These are phyloP conservation scores for Trypanosoma platydactyli DNA, from an alignment of 208 protist genomes.

Conservation along the genomic window DNA sequence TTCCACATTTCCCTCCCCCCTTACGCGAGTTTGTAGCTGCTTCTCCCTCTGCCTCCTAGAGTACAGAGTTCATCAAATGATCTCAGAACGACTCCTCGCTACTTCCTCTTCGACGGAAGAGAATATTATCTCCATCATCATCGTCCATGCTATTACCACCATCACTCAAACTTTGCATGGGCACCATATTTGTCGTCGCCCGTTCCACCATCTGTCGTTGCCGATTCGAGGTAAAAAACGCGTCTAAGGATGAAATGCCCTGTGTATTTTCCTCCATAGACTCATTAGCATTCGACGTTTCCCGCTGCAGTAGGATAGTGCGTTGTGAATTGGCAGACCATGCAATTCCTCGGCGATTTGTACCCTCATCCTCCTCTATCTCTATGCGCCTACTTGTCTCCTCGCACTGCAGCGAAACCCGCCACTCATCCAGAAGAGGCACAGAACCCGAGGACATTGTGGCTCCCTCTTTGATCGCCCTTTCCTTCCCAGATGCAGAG, in stretches of 20 bases:
- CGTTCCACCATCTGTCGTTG: slow-evolving; percentile 1
- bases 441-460: neutral
- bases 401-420: slow-evolving; percentile 22
- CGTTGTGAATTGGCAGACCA: slow-evolving; percentile 60
- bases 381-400: slow-evolving; percentile 23
- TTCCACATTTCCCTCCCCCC: too few species aligned
- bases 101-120: slow-evolving; percentile 17
- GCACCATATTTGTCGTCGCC: neutral
- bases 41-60: neutral
- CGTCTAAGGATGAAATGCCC: slow-evolving; percentile 4
- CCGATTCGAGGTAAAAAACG: slow-evolving; percentile 6
- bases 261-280: neutral
- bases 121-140: slow-evolving; percentile 12
- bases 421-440: neutral
- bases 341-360: slow-evolving; percentile 37
- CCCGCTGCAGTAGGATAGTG: slow-evolving; percentile 35
- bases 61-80: neutral
- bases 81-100: slow-evolving; percentile 31
- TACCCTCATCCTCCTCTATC: slow-evolving; percentile 43
- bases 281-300: slow-evolving; percentile 10
- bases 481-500: neutral
- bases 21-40: too few species aligned
- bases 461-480: neutral
- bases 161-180: slow-evolving; percentile 17
- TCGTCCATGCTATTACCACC: slow-evolving; percentile 19